phyloP scores from a whole-genome alignment of 129 eudicot genomes.

The Chrysanthemum makinoi region DNA sequence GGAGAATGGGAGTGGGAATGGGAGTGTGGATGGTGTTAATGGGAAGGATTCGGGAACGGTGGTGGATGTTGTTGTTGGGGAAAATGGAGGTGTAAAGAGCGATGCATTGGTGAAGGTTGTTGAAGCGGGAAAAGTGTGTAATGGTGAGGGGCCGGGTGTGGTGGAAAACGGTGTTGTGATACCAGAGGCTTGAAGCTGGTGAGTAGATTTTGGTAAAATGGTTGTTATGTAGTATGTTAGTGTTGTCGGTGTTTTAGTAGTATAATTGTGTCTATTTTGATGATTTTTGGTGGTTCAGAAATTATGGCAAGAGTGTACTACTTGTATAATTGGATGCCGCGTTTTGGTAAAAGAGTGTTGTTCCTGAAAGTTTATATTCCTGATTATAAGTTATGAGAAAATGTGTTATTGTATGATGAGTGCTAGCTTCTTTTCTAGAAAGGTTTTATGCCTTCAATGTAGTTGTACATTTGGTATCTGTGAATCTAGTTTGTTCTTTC shows the following conservation, averaged over 20 bases:
- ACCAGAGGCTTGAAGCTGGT: slow-evolving; percentile 19
- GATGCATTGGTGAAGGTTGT: slow-evolving; percentile 17
- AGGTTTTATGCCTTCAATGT: slow-evolving; percentile 21
- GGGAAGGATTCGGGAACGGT: slow-evolving; percentile 15
- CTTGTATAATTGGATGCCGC: slow-evolving; percentile 26
- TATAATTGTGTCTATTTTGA: slow-evolving; percentile 10
- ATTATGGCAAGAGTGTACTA: slow-evolving; percentile 11
- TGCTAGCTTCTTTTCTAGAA: slow-evolving; percentile 19
- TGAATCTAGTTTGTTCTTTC: slow-evolving; percentile 2
- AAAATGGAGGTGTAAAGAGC: slow-evolving; percentile 31
- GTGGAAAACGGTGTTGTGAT: slow-evolving; percentile 29
- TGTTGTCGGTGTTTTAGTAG: neutral
- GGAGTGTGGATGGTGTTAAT: slow-evolving; percentile 31
- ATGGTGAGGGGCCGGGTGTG: slow-evolving; percentile 21
- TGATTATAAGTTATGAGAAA: slow-evolving; percentile 29
- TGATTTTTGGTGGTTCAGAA: slow-evolving; percentile 31
- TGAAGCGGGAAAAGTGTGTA: slow-evolving; percentile 21
- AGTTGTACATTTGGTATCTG: slow-evolving; percentile 27
- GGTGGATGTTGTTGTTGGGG: slow-evolving; percentile 5
- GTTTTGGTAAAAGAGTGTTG: slow-evolving; percentile 21
- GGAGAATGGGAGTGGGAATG: slow-evolving; percentile 35
- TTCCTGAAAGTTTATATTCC: slow-evolving; percentile 6
- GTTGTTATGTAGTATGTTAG: slow-evolving; percentile 6
- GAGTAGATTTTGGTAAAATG: slow-evolving; percentile 25
- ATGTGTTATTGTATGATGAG: slow-evolving; percentile 22